A percentile compares a stretch with the other conserved stretches of the same genome.
Conservation (phyloP, 169 alveolate species). For the Eimeria sp. region DNA sequence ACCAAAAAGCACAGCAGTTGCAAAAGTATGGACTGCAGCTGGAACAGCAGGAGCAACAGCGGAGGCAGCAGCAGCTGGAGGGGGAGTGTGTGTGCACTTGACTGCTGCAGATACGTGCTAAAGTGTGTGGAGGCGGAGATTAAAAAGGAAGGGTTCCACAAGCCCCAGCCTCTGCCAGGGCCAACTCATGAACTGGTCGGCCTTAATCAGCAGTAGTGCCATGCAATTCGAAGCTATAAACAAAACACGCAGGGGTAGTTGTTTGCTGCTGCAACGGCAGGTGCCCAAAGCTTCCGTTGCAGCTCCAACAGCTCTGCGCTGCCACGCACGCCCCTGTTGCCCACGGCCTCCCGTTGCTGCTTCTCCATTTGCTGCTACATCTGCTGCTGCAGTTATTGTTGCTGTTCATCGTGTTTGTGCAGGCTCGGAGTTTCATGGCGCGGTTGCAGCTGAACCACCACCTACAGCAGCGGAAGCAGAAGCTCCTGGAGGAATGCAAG, state of each 20-base stretch:
- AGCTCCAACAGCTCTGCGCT: background rate
- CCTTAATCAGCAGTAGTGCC: background rate
- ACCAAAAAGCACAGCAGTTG: background rate
- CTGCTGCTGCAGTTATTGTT: background rate
- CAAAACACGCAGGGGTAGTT: background rate
- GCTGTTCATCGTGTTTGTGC: background rate
- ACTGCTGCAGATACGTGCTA: slow-evolving; percentile 29
- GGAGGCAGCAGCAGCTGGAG: background rate
- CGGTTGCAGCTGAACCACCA: slow-evolving; percentile 72
- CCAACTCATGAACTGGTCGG: slow-evolving; percentile 27
- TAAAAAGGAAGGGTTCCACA: slow-evolving; percentile 21
- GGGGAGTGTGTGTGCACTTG: background rate
- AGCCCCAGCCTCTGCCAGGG: slow-evolving; percentile 54
- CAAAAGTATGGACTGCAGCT: background rate
- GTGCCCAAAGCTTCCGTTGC: background rate
- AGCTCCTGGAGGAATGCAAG: slow-evolving; percentile 48
- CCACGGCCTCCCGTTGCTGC: background rate
- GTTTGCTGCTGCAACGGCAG: background rate
- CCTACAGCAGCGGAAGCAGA: slow-evolving; percentile 62
- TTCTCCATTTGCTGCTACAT: background rate
- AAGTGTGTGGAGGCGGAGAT: slow-evolving; percentile 53
- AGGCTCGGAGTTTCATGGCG: slow-evolving; percentile 79
- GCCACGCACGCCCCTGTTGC: background rate
- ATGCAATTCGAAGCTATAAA: background rate
- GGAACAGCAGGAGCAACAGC: background rate